These are phyloP conservation scores for Effrenium voratum DNA, from an alignment of 73 alveolate species.

Conservation along the genomic window DNA sequence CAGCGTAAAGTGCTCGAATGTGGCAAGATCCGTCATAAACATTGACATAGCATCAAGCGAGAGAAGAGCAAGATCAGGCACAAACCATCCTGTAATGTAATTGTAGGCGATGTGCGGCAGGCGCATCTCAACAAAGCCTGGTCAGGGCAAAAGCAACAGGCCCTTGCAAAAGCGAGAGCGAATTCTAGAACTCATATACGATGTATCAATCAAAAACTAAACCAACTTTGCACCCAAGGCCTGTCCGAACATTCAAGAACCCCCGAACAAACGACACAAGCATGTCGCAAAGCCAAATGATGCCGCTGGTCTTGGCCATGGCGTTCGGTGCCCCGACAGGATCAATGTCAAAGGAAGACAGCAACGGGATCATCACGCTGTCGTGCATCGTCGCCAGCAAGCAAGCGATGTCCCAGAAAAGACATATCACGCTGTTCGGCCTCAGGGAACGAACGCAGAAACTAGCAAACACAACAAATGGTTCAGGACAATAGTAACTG, in stretches of 20 bases:
- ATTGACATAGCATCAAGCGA: not conserved
- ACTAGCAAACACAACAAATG: not conserved
- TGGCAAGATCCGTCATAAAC: not conserved
- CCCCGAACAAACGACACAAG: constrained; percentile 40
- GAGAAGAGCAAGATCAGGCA: constrained; percentile 9
- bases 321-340: not conserved
- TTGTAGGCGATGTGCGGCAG: constrained; percentile 33
- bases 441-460: not conserved
- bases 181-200: no score
- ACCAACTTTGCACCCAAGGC: not conserved
- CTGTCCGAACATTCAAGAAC: constrained; percentile 17
- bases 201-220: not conserved
- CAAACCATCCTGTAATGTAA: constrained; percentile 53
- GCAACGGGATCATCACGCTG: constrained; percentile 54
- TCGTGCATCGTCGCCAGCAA: constrained; percentile 33
- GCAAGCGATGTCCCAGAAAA: constrained; percentile 43
- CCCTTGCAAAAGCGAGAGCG: no score
- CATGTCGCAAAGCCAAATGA: constrained; percentile 31
- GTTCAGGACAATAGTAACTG: no score
- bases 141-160: no score
- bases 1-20: constrained; percentile 25
- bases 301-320: not conserved
- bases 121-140: constrained; percentile 83
- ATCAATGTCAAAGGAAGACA: constrained; percentile 40
- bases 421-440: constrained; percentile 33